These are phyloP conservation scores for Tulasnella calospora DNA, from an alignment of 768 basidiomycete genomes.

Conservation along the genomic window DNA sequence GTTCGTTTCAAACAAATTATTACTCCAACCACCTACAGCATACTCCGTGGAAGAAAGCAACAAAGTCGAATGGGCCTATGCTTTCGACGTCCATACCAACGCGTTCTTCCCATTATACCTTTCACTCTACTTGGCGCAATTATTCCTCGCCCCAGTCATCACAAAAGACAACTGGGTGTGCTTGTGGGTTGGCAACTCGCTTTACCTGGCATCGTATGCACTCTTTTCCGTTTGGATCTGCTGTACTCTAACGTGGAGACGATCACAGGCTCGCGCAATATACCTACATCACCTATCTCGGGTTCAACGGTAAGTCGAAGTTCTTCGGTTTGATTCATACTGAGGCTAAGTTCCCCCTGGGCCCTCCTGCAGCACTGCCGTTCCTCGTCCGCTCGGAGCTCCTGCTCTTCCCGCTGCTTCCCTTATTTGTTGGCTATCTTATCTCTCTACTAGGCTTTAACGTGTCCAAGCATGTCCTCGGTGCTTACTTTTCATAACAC, in stretches of 20 bases:
- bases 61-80: conserved; percentile 85
- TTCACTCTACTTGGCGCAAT: conserved; percentile 81
- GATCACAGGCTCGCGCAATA: conserved; percentile 73
- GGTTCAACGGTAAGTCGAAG: conserved; percentile 61
- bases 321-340: neutral
- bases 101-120: conserved; percentile 94
- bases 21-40: conserved; percentile 47
- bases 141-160: conserved; percentile 78
- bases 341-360: neutral
- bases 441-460: conserved; percentile 88
- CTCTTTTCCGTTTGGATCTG: neutral
- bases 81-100: conserved; percentile 95
- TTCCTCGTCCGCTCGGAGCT: conserved; percentile 88
- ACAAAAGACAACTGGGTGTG: conserved; percentile 89
- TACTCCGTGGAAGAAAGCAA: conserved; percentile 33
- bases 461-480: conserved; percentile 74
- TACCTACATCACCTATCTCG: conserved; percentile 84
- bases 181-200: conserved; percentile 84
- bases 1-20: conserved; percentile 65
- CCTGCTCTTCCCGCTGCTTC: conserved; percentile 83
- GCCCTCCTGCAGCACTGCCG: conserved; percentile 57
- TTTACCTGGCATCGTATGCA: conserved; percentile 79
- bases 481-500: conserved; percentile 65
- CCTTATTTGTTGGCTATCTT: conserved; percentile 80
- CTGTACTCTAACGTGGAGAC: neutral